Conservation (phyloP, 176 grass and related monocot species). For the Ensete glaucum region DNA sequence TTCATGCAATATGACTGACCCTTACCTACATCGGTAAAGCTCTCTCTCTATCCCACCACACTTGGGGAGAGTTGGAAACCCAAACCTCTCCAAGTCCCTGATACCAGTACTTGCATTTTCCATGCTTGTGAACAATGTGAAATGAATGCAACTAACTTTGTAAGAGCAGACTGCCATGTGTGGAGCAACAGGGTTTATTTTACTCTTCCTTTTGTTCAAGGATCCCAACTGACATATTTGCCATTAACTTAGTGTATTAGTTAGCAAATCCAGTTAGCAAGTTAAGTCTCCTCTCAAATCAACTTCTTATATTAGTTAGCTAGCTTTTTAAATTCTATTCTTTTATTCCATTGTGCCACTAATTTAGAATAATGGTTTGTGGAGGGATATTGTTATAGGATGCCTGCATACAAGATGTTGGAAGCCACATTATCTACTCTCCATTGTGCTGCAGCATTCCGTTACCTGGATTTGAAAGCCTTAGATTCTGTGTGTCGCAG, state of each 20-base stretch:
- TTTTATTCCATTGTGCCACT: background rate
- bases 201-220: background rate
- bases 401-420: slow-evolving; percentile 66
- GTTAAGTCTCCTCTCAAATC: too few species aligned
- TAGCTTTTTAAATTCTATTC: background rate
- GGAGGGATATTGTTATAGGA: slow-evolving; percentile 39
- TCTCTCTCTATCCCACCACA: too few species aligned
- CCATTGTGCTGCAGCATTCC: slow-evolving; percentile 70
- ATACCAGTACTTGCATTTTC: background rate
- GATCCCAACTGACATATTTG: background rate
- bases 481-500: slow-evolving; percentile 60
- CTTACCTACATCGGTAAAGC: too few species aligned
- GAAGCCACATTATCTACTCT: slow-evolving; percentile 77
- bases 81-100: background rate
- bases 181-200: background rate
- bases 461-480: slow-evolving; percentile 55
- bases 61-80: background rate
- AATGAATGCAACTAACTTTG: background rate
- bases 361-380: background rate
- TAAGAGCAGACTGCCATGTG: background rate
- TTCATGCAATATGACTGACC: too few species aligned
- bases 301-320: background rate
- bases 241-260: too few species aligned
- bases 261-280: too few species aligned
- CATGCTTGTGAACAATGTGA: background rate